Conservation (phyloP, 345 rosid species). For the Boechera retrofracta region DNA sequence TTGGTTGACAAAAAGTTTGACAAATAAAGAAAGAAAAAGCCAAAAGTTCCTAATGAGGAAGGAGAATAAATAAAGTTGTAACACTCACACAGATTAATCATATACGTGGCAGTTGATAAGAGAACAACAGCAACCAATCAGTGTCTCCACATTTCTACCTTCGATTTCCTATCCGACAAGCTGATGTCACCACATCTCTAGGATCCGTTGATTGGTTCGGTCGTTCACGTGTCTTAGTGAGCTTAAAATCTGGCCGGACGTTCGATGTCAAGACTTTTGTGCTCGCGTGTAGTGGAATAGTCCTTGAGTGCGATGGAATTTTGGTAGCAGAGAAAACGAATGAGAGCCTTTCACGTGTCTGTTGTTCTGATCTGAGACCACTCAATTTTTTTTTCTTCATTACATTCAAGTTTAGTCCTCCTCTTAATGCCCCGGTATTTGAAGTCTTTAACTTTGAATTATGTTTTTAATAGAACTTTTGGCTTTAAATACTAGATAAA, state of each 20-base stretch:
- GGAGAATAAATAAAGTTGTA: slow-evolving; percentile 46
- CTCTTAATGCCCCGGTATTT: background rate
- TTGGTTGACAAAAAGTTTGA: slow-evolving; percentile 36
- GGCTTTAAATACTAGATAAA: too few relatives aligned
- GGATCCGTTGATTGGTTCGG: slow-evolving; percentile 37
- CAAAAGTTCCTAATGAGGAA: slow-evolving; percentile 26
- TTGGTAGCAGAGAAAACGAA: slow-evolving; percentile 5
- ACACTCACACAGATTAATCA: slow-evolving; percentile 31
- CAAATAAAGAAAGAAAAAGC: slow-evolving; percentile 29
- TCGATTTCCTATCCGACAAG: slow-evolving; percentile 21
- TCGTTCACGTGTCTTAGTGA: slow-evolving; percentile 36
- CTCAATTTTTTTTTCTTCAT: background rate
- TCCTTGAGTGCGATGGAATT: background rate
- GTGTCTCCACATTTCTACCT: slow-evolving; percentile 18
- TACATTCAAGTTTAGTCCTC: background rate
- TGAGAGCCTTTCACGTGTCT: slow-evolving; percentile 26
- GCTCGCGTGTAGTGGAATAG: slow-evolving; percentile 34
- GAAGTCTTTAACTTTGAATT: background rate
- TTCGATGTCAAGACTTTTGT: slow-evolving; percentile 23
- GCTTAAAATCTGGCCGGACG: slow-evolving; percentile 35
- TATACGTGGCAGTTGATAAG: slow-evolving; percentile 42
- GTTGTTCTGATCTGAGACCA: background rate
- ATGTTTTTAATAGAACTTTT: background rate
- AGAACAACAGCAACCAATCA: slow-evolving; percentile 36
- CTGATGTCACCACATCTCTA: slow-evolving; percentile 16